phyloP scores from a whole-genome alignment of 2,329 filamentous ascomycete species.

The Pseudogymnoascus sp. region DNA sequence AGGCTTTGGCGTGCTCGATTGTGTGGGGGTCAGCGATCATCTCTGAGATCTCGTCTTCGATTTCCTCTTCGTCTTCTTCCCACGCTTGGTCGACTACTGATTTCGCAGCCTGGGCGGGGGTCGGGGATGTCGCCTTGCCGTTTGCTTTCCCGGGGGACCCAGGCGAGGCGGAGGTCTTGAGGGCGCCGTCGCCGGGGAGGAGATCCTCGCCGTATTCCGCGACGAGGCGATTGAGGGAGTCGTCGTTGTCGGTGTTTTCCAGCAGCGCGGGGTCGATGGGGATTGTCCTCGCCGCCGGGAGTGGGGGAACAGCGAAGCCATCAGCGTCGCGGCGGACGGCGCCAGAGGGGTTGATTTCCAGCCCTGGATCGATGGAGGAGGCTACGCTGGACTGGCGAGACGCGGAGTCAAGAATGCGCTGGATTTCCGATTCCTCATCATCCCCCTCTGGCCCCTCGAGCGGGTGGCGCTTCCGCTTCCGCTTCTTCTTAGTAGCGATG shows the following conservation, averaged over 20 bases:
- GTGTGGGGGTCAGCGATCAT: constrained; percentile 58
- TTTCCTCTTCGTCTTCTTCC: constrained; percentile 48
- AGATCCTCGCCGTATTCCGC: constrained; percentile 8
- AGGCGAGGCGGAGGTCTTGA: constrained; percentile 11
- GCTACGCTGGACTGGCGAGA: constrained; percentile 18
- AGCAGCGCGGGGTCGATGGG: constrained; percentile 36
- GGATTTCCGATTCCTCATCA: constrained; percentile 17
- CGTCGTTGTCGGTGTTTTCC: constrained; percentile 17
- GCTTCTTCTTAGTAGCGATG: constrained; percentile 43
- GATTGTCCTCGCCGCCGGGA: constrained; percentile 29
- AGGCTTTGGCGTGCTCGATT: constrained; percentile 47
- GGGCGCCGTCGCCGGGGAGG: constrained; percentile 12
- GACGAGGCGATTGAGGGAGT: constrained; percentile 15
- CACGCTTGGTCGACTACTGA: constrained; percentile 44
- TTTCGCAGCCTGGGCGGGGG: constrained; percentile 12
- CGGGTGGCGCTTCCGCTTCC: constrained; percentile 35
- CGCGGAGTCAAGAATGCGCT: constrained; percentile 18
- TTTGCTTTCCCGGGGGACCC: constrained; percentile 11
- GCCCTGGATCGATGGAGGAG: constrained; percentile 15
- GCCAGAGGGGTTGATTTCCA: constrained; percentile 17
- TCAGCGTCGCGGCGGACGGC: constrained; percentile 53
- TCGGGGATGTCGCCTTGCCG: constrained; percentile 20
- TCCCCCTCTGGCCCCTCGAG: constrained; percentile 22
- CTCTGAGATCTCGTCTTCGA: constrained; percentile 64
- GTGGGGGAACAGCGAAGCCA: constrained; percentile 58